Percentiles rank a stretch among this genome's conserved stretches.
phyloP scores from a whole-genome alignment of 495 filamentous ascomycete genomes.

The Beverwykella pulmonaria region DNA sequence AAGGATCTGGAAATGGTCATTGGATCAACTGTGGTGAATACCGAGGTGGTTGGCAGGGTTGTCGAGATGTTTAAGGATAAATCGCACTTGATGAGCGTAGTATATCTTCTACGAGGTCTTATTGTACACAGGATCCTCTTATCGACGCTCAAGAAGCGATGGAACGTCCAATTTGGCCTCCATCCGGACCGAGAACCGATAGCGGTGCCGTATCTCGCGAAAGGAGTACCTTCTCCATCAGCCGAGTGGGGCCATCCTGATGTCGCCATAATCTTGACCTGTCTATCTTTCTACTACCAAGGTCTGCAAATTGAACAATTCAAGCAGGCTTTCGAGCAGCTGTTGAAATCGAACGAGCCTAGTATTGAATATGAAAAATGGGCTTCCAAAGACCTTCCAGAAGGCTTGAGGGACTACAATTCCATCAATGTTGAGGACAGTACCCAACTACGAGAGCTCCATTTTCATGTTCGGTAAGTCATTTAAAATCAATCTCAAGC shows the following conservation, averaged over 20 bases:
- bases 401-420: conserved; percentile 50
- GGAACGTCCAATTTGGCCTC: conserved; percentile 53
- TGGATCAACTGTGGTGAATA: conserved; percentile 28
- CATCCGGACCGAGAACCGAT: conserved; percentile 48
- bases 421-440: conserved; percentile 56
- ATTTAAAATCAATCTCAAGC: no score
- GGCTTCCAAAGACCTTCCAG: conserved; percentile 48
- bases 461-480: conserved; percentile 47
- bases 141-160: conserved; percentile 48
- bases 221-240: conserved; percentile 52
- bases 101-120: conserved; percentile 50
- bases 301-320: conserved; percentile 50
- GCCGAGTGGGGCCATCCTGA: conserved; percentile 61
- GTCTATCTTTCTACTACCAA: conserved; percentile 56
- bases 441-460: conserved; percentile 51
- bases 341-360: conserved; percentile 58
- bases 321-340: conserved; percentile 45
- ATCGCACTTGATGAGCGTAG: conserved; percentile 38
- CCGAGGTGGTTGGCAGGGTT: conserved; percentile 32
- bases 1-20: conserved; percentile 44
- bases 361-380: conserved; percentile 54
- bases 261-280: conserved; percentile 58
- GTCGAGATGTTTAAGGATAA: conserved; percentile 43
- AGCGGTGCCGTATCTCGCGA: conserved; percentile 52
- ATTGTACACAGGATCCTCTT: conserved; percentile 50